Evolutionary conservation across 2,329 filamentous ascomycete species (phyloP), one percentile per base, ranked within the genome.

Genomic region (Mycosphaerella sp.): DNA sequence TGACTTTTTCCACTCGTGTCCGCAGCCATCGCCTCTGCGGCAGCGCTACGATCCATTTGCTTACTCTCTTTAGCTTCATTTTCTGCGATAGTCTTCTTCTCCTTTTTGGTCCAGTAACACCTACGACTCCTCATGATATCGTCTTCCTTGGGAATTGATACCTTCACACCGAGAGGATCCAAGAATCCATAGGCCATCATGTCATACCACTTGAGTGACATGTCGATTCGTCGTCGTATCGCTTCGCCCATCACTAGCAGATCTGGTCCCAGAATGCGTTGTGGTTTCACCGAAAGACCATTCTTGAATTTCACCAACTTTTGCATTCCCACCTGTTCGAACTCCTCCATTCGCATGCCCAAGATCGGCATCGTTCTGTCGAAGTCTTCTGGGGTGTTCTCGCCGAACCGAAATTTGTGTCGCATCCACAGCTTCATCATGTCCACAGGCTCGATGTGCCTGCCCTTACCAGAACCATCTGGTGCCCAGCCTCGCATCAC

Each of bases 151-250:
- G 16, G 35, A 4, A 46, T 41, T 10, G 21, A 30, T 9, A 44
- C 32, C 18, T 40, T 39, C 21, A 34, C 32, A 8, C 39, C 52
- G n/a, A 27, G 8, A 5, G 28, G 44, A 9, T n/a, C 35, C 3
- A 50, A 25, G 32, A 63, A 63, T 0, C 86, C 85, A 73, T 79
- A 87, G 13, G 79, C 55, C 58, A 82, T 72, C 75, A 86, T 82
- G 51, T 76, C 70, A 12, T 75, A 59, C 41, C 82, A 71, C 59
- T 78, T 73, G 10, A 71, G 54, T 49, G 82, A 72, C n/a, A 87
- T 64, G 17, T 73, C 56, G 30, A 86, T 63, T 0, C 72, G 64
- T 13, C 85, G 70, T 13, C 74, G 68, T 0, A 76, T 65, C 0
- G 75, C 70, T 62, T 89, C 85, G 10, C 71, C 62, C 37, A 79